Evolutionary conservation across 2,329 filamentous ascomycete genomes (phyloP), one percentile per base, ranked within the genome.

Genomic region (Phoma sp.): DNA sequence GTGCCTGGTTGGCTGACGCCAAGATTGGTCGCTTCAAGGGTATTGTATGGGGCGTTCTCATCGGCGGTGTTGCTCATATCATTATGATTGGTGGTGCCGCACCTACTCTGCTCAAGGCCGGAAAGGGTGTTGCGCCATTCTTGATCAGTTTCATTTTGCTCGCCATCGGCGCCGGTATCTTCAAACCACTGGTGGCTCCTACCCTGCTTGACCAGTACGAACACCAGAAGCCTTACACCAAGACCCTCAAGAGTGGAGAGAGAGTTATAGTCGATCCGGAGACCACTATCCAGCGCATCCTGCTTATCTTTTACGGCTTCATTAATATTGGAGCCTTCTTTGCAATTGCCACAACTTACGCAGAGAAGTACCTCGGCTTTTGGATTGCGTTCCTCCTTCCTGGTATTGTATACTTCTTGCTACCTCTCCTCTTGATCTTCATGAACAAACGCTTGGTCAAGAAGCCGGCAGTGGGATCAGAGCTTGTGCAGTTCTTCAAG

Each of bases 181-280:
- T 77, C 60, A 76, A 77, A 47, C 72, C 74, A 1, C 74, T 79
- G 48, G 74, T 81, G 1, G 71, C 77, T 4, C 79, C 79, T 1
- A 73, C 70, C 0, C 61, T 82, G 1, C 65, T 80, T 26, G 79
- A 81, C 45, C 80, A 81, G 50, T 78, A 79, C 57, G 57, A 65
- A 48, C 64, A 79, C 52, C 74, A 76, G 55, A 74, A 71, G 25
- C 66, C 75, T 4, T 78, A 78, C 48, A 74, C 76, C 15, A 78
- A 76, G 57, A 73, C 73, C 1, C 71, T 82, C 6, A 71, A 76
- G 48, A 25, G 75, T 17, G 51, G 51, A 6, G 51, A 54, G 23
- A 43, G 20, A n/a, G 51, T 54, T 0, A 36, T 82, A 25, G 76
- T 81, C 14, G 79, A 81, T 43, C 79, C 79, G 0, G 78, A 80